A percentile compares a stretch with the other conserved stretches of the same genome.
phyloP scores from a whole-genome alignment of 768 basidiomycete genomes.

The Fibroporia radiculosa region DNA sequence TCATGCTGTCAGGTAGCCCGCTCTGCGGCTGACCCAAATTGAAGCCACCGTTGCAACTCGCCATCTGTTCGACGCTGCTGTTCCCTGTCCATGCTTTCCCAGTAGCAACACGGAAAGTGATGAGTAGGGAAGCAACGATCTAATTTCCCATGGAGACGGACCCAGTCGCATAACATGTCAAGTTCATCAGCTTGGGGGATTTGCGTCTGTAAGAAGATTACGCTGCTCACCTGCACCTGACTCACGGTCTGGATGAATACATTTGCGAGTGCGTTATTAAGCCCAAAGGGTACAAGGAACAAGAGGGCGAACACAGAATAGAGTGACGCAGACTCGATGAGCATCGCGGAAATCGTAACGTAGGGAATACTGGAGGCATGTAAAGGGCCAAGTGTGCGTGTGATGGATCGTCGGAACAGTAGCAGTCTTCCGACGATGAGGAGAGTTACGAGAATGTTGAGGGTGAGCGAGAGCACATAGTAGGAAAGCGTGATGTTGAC shows the following conservation, averaged over 20 bases:
- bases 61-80: background rate
- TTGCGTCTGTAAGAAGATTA: background rate
- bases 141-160: too few species aligned
- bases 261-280: conserved; percentile 16
- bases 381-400: too few species aligned
- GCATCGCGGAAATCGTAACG: conserved; percentile 15
- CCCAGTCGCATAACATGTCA: background rate
- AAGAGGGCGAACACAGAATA: conserved; percentile 19
- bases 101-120: conserved; percentile 19
- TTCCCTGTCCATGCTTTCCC: conserved; percentile 15
- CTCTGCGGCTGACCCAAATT: background rate
- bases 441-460: too few species aligned
- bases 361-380: conserved; percentile 14
- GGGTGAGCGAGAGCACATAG: too few species aligned
- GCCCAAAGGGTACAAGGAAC: conserved; percentile 20
- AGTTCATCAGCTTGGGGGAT: background rate
- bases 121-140: conserved; percentile 18
- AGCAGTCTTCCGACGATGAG: too few species aligned
- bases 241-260: conserved; percentile 14
- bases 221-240: conserved; percentile 12
- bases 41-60: too few species aligned
- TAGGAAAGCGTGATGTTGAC: too few species aligned
- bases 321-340: conserved; percentile 22
- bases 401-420: too few species aligned
- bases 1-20: background rate